Evolutionary conservation across 176 grass and related monocot genomes (phyloP), one percentile per base, ranked within the genome.

Genomic region (Cymbopogon citratus): DNA sequence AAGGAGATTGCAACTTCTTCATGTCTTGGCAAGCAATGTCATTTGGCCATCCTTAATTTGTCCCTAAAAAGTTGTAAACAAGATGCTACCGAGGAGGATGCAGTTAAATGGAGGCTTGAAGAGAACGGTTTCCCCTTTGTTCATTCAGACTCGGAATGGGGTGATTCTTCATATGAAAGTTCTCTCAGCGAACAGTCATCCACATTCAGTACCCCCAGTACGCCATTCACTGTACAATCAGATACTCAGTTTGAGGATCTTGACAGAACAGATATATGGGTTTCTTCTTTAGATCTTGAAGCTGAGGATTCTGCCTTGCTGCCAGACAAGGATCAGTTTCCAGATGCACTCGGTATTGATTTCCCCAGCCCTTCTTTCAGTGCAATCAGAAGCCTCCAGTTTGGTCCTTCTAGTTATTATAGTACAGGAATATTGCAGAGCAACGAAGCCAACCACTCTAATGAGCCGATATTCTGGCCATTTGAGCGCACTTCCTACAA

Each of bases 241-340:
- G 83, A 81, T 83, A 81, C 43, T 25, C 79, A 18, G 18, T 74
- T 75, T 23, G 36, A 79, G 44, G 59, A 92, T 62, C 31, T 84
- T 83, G 90, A 89, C 41, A 68, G 66, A 84, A 78, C 84, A n/a
- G 77, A 89, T 46, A 92, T 89, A 6, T 89, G 90, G 90, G 76
- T 89, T 16, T 69, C 90, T 36, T 89, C 66, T 52, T 78, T 89
- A 15, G 72, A 84, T 81, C 90, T 92, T 21, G 63, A 87, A 13
- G 66, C 27, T 4, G 87, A 92, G 71, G 84, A 89, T 31, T 84
- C 72, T 11, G 26, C 74, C 27, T 67, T 92, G 65, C 63, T 87
- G 60, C 65, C 70, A 73, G 84, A 77, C 21, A 84, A 80, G 13
- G 84, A 87, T 63, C 66, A 84, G 14, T 36, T 51, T 69, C 69